Conservation (phyloP, 2,329 filamentous ascomycete genomes). For the Clarireedia monteithiana region DNA sequence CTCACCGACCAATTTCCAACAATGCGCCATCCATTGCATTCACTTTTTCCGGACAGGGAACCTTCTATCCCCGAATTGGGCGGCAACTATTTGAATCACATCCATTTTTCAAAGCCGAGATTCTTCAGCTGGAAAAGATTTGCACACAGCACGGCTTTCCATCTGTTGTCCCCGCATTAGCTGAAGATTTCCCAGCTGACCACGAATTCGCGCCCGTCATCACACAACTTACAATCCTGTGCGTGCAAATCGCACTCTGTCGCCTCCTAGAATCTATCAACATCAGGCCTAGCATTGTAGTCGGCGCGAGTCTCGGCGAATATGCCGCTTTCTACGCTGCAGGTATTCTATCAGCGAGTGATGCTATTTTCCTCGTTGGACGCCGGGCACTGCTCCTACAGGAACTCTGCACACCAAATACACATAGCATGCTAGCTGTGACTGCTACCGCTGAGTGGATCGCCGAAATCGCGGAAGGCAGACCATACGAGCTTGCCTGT, state of each 20-base stretch:
- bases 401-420: conserved; percentile 54
- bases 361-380: conserved; percentile 65
- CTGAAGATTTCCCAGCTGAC: not conserved
- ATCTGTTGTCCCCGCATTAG: not conserved
- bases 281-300: conserved; percentile 33
- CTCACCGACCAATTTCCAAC: not conserved
- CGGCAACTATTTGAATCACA: not conserved
- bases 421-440: conserved; percentile 57
- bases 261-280: not conserved
- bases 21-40: conserved; percentile 29
- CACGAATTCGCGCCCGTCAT: not conserved
- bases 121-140: not conserved
- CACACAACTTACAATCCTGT: not conserved
- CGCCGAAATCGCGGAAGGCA: not conserved
- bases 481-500: not conserved
- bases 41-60: conserved; percentile 3
- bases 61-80: not conserved
- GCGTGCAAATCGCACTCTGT: not conserved
- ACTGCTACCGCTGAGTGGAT: conserved; percentile 35
- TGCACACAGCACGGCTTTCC: not conserved
- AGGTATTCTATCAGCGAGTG: conserved; percentile 60
- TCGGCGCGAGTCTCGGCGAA: conserved; percentile 31
- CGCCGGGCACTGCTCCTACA: conserved; percentile 56
- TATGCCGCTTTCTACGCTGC: conserved; percentile 64
- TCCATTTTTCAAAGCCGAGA: not conserved